These are phyloP conservation scores for Didymella segeticola DNA, from an alignment of 2,329 filamentous ascomycete genomes.

Conservation along the genomic window DNA sequence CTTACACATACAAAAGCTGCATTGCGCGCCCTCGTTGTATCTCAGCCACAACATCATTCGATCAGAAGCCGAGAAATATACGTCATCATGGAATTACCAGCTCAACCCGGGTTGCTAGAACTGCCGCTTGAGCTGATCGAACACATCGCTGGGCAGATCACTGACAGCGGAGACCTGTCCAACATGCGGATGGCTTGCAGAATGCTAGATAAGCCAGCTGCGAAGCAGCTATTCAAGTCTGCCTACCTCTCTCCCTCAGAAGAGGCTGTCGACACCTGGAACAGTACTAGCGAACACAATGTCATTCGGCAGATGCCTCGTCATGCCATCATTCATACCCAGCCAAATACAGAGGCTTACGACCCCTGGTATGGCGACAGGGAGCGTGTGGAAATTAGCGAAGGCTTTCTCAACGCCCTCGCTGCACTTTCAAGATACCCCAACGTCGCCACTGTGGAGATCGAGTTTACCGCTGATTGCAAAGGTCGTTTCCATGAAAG, in stretches of 20 bases:
- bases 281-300: slow-evolving; percentile 6
- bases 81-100: not conserved
- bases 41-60: not conserved
- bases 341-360: not conserved
- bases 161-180: not conserved
- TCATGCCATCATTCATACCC: slow-evolving; percentile 11
- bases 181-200: not conserved
- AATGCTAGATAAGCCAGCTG: not conserved
- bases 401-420: not conserved
- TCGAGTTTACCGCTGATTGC: not conserved
- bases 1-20: not conserved
- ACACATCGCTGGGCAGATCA: not conserved
- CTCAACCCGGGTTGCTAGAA: not conserved
- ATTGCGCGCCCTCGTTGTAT: too few species aligned
- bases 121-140: not conserved
- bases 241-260: not conserved
- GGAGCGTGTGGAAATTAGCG: not conserved
- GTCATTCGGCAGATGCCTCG: slow-evolving; percentile 7
- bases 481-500: not conserved
- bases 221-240: not conserved
- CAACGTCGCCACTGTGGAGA: slow-evolving; percentile 1
- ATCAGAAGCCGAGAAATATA: not conserved
- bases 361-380: not conserved
- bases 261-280: slow-evolving; percentile 25
- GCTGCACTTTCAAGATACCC: not conserved